Percentiles rank a stretch among this genome's conserved stretches.
Evolutionary conservation across 768 basidiomycete genomes (phyloP).

Genomic region (Xerocomellus amylosporus): DNA sequence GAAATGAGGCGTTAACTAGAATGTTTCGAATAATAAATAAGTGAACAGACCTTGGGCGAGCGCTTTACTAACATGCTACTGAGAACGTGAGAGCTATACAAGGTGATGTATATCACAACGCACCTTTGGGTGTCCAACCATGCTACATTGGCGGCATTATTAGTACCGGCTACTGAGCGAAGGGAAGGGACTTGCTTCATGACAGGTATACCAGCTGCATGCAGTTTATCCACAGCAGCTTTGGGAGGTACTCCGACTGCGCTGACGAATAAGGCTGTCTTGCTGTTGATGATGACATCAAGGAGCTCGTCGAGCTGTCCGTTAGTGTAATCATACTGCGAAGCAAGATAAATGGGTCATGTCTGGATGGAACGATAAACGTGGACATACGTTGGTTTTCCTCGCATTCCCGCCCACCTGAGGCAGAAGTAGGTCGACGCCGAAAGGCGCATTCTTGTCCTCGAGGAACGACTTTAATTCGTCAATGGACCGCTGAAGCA

Average conservation of each 20-base stretch:
- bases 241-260: slow-evolving; percentile 85
- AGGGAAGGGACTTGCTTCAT: slow-evolving; percentile 65
- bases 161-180: neutral
- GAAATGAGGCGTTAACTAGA: neutral
- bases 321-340: slow-evolving; percentile 68
- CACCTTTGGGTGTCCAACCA: slow-evolving; percentile 86
- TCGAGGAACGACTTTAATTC: slow-evolving; percentile 74
- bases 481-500: slow-evolving; percentile 62
- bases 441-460: slow-evolving; percentile 72
- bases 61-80: slow-evolving; percentile 69
- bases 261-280: slow-evolving; percentile 76
- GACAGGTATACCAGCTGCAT: slow-evolving; percentile 72
- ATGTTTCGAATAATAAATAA: neutral
- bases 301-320: slow-evolving; percentile 76
- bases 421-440: slow-evolving; percentile 81
- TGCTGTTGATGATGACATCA: slow-evolving; percentile 72
- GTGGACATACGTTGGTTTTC: slow-evolving; percentile 66
- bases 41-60: slow-evolving; percentile 57
- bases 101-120: neutral
- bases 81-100: neutral
- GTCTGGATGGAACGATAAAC: neutral
- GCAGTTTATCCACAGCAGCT: slow-evolving; percentile 76
- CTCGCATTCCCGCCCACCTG: slow-evolving; percentile 79
- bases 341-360: neutral
- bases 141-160: slow-evolving; percentile 39